These are phyloP conservation scores for Chamaecrista fasciculata DNA, from an alignment of 306 rosid genomes.

Conservation along the genomic window DNA sequence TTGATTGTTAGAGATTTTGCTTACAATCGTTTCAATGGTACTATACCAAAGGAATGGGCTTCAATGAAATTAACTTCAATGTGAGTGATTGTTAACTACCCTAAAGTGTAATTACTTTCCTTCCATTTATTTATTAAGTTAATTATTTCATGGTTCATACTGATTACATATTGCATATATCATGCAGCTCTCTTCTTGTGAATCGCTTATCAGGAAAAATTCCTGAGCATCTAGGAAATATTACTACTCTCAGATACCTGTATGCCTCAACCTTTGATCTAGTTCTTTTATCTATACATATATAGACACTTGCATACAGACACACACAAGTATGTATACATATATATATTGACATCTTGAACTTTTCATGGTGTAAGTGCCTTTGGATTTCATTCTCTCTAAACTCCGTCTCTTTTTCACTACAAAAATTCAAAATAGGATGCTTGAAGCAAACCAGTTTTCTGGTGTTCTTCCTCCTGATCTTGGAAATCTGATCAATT, in stretches of 20 bases:
- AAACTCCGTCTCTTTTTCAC: neutral
- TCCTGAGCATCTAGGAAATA: constrained; percentile 58
- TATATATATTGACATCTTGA: constrained; percentile 15
- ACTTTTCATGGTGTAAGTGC: constrained; percentile 1
- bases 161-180: constrained; percentile 7
- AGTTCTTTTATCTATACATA: too few relatives aligned
- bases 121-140: constrained; percentile 8
- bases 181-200: constrained; percentile 66
- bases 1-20: constrained; percentile 49
- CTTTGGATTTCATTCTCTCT: constrained; percentile 5
- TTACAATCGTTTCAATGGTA: constrained; percentile 59
- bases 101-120: constrained; percentile 1
- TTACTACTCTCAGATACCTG: constrained; percentile 59
- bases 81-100: constrained; percentile 38
- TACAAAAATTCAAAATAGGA: constrained; percentile 34
- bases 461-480: constrained; percentile 60
- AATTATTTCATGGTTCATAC: too few relatives aligned
- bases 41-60: constrained; percentile 73
- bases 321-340: neutral
- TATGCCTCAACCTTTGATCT: constrained; percentile 37
- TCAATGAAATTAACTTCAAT: constrained; percentile 45
- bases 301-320: neutral
- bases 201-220: constrained; percentile 75
- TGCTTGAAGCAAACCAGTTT: constrained; percentile 75
- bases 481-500: constrained; percentile 58